Conservation (phyloP, 2,329 filamentous ascomycete species). For the Pyrenophora seminiperda region DNA sequence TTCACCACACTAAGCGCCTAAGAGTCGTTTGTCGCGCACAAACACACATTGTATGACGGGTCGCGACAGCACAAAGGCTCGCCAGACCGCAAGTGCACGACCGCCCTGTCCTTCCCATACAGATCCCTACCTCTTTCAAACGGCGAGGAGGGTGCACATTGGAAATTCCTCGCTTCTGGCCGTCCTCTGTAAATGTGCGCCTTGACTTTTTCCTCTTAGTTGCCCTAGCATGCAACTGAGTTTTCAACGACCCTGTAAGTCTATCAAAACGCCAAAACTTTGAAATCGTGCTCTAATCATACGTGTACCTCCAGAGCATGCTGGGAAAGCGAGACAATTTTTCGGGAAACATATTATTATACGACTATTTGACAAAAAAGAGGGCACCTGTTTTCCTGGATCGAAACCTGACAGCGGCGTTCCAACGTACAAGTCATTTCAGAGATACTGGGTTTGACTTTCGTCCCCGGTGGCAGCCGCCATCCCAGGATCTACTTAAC, state of each 20-base stretch:
- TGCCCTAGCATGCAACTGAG: conserved; percentile 18
- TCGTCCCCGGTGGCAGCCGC: conserved; percentile 30
- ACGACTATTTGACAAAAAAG: conserved; percentile 29
- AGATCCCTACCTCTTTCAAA: too few species aligned
- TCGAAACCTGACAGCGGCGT: conserved; percentile 30
- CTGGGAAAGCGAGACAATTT: conserved; percentile 23
- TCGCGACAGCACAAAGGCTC: neutral
- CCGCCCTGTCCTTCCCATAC: conserved; percentile 1
- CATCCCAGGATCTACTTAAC: conserved; percentile 24
- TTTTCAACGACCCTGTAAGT: conserved; percentile 6
- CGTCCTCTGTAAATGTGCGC: conserved; percentile 3
- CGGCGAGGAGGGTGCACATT: too few species aligned
- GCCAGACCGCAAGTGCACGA: conserved; percentile 1
- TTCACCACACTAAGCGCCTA: neutral
- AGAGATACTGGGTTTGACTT: conserved; percentile 1
- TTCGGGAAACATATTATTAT: conserved; percentile 33
- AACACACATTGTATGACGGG: neutral
- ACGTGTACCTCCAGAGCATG: conserved; percentile 28
- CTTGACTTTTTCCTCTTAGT: conserved; percentile 2
- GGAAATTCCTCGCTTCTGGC: neutral
- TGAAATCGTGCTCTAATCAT: neutral
- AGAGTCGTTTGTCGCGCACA: neutral
- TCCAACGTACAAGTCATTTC: conserved; percentile 10
- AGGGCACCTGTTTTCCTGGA: conserved; percentile 32
- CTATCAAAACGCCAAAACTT: neutral